A percentile compares a stretch with the other conserved stretches of the same genome.
phyloP scores from a whole-genome alignment of 768 basidiomycete genomes.

The Calocera viscosa region DNA sequence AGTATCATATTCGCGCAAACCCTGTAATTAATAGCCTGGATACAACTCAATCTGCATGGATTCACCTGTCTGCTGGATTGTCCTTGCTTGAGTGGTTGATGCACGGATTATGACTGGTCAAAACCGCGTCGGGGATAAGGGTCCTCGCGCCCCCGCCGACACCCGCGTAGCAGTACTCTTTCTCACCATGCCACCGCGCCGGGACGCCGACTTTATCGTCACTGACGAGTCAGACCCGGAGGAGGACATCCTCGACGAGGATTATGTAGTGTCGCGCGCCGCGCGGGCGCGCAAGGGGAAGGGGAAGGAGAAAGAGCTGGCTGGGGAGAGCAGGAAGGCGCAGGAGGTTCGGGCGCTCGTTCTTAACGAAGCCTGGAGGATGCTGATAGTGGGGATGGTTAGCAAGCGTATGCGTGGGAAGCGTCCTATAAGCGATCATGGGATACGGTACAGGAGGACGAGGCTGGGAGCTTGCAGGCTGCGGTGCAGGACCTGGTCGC shows the following conservation, averaged over 20 bases:
- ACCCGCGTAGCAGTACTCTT: not conserved
- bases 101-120: too few relatives aligned
- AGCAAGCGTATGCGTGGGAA: constrained; percentile 75
- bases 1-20: too few relatives aligned
- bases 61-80: too few relatives aligned
- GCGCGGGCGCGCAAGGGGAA: constrained; percentile 1
- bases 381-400: too few relatives aligned
- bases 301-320: constrained; percentile 15
- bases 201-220: constrained; percentile 9
- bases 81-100: too few relatives aligned
- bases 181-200: constrained; percentile 6
- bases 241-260: constrained; percentile 10
- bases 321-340: not conserved
- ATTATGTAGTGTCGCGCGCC: not conserved
- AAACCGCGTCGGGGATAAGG: too few relatives aligned
- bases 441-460: constrained; percentile 97
- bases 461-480: constrained; percentile 75
- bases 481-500: constrained; percentile 86
- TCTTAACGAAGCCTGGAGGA: too few relatives aligned
- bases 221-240: constrained; percentile 4
- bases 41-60: too few relatives aligned
- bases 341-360: not conserved
- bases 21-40: too few relatives aligned
- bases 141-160: not conserved
- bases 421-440: constrained; percentile 87